Base-by-base conservation (phyloP, 768 basidiomycete genomes). In the Wakefieldia striispora region DNA sequence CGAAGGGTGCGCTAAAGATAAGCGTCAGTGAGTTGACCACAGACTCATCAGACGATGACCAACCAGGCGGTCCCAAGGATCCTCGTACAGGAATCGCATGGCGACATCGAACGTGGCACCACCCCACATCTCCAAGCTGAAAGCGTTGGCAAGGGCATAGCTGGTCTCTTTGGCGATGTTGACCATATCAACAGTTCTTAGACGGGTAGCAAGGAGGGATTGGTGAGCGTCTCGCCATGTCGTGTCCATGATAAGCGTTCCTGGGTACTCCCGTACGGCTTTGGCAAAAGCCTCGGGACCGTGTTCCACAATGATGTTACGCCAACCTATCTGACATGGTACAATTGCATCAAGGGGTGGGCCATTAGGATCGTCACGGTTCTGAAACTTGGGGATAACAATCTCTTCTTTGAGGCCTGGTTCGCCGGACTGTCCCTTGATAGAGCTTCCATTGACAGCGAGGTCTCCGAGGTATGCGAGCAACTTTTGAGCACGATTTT, bases 141-240 rank as follows among this genome's bases (percentile, higher is more conserved):
- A 99, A 8, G 97, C 91, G 64, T 98, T 98, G 21, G 91, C 83
- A 37, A 99, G 78, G 2, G 95, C 95, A 67, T 90, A 88, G 64
- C 88, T 91, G 1, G 97, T 98, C 78, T 97, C 94, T 70, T 91
- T 97, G 45, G 97, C 97, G 55, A 99, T 97, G 73, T 97, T 97
- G 58, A 84, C 91, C 84, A 98, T 98, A 65, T 99, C 97, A 55
- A 88, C 84, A 10, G 97, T 98, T 55, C 97, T 84, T 43, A 99
- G 78, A 53, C 97, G 88, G 24, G 97, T 99, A 40, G 97, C 97
- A 48, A 99, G 83, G 31, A 99, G 79, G 24, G 94, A 97, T 70
- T 99, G 97, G 69, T 99, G 97, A 20, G 97, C 97, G 64, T 99
- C 97, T 68, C 97, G 90, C 95, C 97, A 97, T 2, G 95, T 98